Evolutionary conservation across 352 stramenopile genomes (phyloP).

Genomic region (Globisporangium echinulatum): DNA sequence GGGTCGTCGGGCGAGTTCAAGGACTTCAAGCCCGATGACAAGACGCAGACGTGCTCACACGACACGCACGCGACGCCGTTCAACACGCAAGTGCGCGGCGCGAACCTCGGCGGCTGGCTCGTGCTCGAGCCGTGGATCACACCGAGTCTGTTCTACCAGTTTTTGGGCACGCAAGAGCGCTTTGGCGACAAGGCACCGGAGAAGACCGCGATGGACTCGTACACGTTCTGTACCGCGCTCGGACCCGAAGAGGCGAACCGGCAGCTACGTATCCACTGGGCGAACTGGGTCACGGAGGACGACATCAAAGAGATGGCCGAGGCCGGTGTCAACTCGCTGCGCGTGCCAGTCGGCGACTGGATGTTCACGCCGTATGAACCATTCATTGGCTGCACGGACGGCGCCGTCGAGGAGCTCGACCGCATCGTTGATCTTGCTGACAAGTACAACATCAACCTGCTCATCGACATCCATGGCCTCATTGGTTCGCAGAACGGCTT

Average conservation of each 20-base stretch:
- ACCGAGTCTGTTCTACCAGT: conserved; percentile 94
- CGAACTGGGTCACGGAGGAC: conserved; percentile 91
- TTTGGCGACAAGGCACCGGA: conserved; percentile 69
- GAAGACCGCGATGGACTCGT: conserved; percentile 89
- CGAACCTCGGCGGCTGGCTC: conserved; percentile 93
- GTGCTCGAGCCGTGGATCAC: conserved; percentile 96
- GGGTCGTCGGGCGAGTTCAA: conserved; percentile 39
- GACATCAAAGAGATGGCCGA: conserved; percentile 85
- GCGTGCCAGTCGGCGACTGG: conserved; percentile 92
- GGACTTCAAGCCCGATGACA: conserved; percentile 51
- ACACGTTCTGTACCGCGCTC: conserved; percentile 88
- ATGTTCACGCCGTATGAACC: conserved; percentile 93
- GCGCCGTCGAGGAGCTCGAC: conserved; percentile 88
- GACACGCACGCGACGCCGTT: conserved; percentile 65
- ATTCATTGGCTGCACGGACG: conserved; percentile 91
- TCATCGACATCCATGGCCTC: conserved; percentile 93
- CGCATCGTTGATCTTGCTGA: conserved; percentile 78
- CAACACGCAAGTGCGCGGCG: conserved; percentile 84
- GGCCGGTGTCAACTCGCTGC: conserved; percentile 71
- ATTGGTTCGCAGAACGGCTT: conserved; percentile 94
- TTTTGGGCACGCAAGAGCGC: conserved; percentile 76
- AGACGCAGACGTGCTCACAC: conserved; percentile 57
- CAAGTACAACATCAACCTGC: conserved; percentile 81
- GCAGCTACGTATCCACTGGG: conserved; percentile 91
- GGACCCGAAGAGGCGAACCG: conserved; percentile 88